A percentile compares a stretch with the other conserved stretches of the same genome.
Evolutionary conservation across 805 yeast species (phyloP).

Genomic region (Metschnikowia gelsemii): DNA sequence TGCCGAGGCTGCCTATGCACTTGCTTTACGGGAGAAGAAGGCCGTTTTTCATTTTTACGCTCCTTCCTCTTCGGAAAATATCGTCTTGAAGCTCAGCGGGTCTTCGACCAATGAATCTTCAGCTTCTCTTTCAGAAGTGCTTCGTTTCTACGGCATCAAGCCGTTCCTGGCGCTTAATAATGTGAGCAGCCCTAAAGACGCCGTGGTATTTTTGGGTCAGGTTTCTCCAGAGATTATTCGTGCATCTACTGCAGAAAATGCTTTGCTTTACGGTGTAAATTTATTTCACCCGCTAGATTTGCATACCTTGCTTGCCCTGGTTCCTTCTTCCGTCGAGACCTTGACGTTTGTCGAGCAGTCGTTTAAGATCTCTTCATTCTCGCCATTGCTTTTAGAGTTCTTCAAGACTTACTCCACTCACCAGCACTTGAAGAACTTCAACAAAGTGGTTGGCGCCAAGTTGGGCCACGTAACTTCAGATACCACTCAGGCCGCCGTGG

Average conservation of each 20-base stretch:
- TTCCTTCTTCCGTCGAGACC: constrained; percentile 56
- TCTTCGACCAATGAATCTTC: constrained; percentile 4
- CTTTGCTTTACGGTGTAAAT: constrained; percentile 56
- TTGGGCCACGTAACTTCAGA: constrained; percentile 49
- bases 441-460: constrained; percentile 53
- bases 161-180: constrained; percentile 34
- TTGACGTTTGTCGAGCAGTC: constrained; percentile 71
- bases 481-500: constrained; percentile 41
- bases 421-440: constrained; percentile 48
- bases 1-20: constrained; percentile 56
- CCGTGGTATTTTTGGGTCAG: constrained; percentile 65
- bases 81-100: constrained; percentile 4
- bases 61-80: constrained; percentile 22
- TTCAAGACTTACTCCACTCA: constrained; percentile 54
- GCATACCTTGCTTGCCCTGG: constrained; percentile 43
- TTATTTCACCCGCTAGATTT: constrained; percentile 74
- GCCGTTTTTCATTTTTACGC: constrained; percentile 75
- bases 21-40: constrained; percentile 47
- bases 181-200: constrained; percentile 40
- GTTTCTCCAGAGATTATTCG: constrained; percentile 44
- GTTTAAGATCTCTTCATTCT: constrained; percentile 39
- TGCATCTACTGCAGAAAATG: constrained; percentile 37
- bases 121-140: constrained; percentile 27
- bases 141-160: constrained; percentile 25
- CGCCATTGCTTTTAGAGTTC: constrained; percentile 75